phyloP scores from a whole-genome alignment of 768 basidiomycete genomes.

The Terana coerulea region DNA sequence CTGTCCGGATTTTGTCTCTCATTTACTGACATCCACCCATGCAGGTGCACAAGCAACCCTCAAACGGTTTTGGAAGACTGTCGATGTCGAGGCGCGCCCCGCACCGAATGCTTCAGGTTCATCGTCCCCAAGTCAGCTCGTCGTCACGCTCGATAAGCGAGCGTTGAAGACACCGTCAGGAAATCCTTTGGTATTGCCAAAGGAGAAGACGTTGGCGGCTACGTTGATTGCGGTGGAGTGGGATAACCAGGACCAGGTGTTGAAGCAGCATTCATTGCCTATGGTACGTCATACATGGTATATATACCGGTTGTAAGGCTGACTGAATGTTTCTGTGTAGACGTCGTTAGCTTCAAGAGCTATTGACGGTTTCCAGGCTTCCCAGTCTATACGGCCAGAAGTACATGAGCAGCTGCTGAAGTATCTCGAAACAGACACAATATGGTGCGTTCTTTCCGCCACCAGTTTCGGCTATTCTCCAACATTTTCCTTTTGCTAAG shows the following conservation, averaged over 20 bases:
- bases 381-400: constrained; percentile 48
- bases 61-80: constrained; percentile 93
- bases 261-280: constrained; percentile 90
- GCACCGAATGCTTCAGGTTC: constrained; percentile 20
- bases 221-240: constrained; percentile 91
- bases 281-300: constrained; percentile 50
- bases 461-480: no score
- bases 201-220: constrained; percentile 67
- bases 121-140: constrained; percentile 33
- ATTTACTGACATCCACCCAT: not conserved
- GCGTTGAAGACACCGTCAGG: constrained; percentile 87
- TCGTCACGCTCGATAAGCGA: constrained; percentile 77
- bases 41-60: constrained; percentile 83
- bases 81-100: constrained; percentile 54
- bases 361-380: constrained; percentile 59
- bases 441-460: constrained; percentile 69
- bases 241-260: constrained; percentile 83
- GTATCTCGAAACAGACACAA: constrained; percentile 93
- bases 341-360: constrained; percentile 91
- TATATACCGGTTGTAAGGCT: no score
- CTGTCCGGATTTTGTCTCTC: constrained; percentile 7
- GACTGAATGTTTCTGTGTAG: constrained; percentile 38
- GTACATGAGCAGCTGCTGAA: constrained; percentile 68
- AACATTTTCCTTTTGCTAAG: constrained; percentile 33
- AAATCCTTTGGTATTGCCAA: constrained; percentile 68